A percentile compares a stretch with the other conserved stretches of the same genome.
Conservation (phyloP, 805 yeast species). For the Starmerella roubikii region DNA sequence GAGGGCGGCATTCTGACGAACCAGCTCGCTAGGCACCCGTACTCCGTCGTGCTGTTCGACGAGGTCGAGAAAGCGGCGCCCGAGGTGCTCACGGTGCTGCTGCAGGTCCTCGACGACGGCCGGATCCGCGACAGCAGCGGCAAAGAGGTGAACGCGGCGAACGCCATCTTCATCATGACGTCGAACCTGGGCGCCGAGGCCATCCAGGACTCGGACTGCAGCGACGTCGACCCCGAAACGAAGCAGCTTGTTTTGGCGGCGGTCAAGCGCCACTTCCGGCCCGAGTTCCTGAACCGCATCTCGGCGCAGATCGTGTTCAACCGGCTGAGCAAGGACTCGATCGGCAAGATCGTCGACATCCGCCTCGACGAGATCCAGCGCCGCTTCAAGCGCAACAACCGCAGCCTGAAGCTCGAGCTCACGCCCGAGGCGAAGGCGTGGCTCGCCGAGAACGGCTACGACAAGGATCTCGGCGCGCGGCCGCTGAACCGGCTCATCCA, state of each 20-base stretch:
- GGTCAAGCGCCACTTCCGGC: conserved; percentile 83
- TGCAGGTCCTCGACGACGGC: conserved; percentile 93
- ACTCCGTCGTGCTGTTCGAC: conserved; percentile 90
- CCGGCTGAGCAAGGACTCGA: conserved; percentile 80
- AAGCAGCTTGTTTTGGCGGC: conserved; percentile 69
- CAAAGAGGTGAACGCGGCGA: conserved; percentile 82
- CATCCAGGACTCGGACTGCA: conserved; percentile 51
- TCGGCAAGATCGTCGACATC: conserved; percentile 78
- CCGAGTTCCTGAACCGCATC: conserved; percentile 93
- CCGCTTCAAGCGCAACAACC: conserved; percentile 75
- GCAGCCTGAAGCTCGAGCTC: conserved; percentile 57
- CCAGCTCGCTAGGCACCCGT: conserved; percentile 79
- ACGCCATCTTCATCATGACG: conserved; percentile 87
- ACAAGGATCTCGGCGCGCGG: conserved; percentile 90
- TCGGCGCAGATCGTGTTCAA: conserved; percentile 88
- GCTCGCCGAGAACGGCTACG: conserved; percentile 75
- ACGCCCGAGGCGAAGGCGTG: conserved; percentile 66
- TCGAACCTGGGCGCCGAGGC: conserved; percentile 93
- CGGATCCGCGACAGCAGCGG: conserved; percentile 91
- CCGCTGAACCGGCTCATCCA: conserved; percentile 85
- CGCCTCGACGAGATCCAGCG: conserved; percentile 73
- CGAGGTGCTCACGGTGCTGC: conserved; percentile 79
- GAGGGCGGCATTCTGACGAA: conserved; percentile 96
- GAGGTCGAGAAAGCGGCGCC: conserved; percentile 99
- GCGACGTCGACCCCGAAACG: conserved; percentile 49